Percentiles rank a stretch among this genome's conserved stretches.
Evolutionary conservation across 2,329 filamentous ascomycete genomes (phyloP).

Genomic region (Aspergillus eucalypticola): DNA sequence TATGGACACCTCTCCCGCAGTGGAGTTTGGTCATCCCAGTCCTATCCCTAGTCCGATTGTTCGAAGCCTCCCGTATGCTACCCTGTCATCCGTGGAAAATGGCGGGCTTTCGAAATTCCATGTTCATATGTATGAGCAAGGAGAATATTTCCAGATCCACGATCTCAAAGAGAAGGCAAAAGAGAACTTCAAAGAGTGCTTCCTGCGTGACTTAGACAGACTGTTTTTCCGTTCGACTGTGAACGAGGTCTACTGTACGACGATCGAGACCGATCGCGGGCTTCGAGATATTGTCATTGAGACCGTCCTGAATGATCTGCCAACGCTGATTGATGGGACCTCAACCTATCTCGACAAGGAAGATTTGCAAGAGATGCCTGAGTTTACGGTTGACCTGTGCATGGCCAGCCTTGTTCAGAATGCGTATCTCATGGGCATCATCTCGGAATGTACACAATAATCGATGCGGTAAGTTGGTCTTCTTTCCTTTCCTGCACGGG

Average conservation of each 20-base stretch:
- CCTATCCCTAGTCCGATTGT: background rate
- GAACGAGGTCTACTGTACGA: background rate
- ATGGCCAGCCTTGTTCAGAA: background rate
- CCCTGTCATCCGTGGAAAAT: background rate
- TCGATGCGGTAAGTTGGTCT: too few relatives aligned
- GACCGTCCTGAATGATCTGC: background rate
- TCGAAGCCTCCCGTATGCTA: background rate
- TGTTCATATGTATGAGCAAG: slow-evolving; percentile 1
- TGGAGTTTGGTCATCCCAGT: background rate
- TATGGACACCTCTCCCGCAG: background rate
- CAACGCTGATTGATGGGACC: background rate
- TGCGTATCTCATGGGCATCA: background rate
- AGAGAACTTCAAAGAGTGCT: background rate
- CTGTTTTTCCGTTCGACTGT: background rate
- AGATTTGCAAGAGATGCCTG: background rate
- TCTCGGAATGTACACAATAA: too few relatives aligned
- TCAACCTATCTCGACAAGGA: background rate
- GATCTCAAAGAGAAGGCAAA: background rate
- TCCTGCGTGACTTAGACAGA: background rate
- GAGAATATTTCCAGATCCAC: slow-evolving; percentile 3
- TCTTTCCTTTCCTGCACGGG: too few relatives aligned
- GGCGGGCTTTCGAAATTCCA: background rate
- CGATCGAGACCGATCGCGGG: background rate
- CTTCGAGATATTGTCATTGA: background rate
- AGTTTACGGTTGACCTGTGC: background rate